phyloP scores from a whole-genome alignment of 495 filamentous ascomycete species.

The Usnea hakonensis region DNA sequence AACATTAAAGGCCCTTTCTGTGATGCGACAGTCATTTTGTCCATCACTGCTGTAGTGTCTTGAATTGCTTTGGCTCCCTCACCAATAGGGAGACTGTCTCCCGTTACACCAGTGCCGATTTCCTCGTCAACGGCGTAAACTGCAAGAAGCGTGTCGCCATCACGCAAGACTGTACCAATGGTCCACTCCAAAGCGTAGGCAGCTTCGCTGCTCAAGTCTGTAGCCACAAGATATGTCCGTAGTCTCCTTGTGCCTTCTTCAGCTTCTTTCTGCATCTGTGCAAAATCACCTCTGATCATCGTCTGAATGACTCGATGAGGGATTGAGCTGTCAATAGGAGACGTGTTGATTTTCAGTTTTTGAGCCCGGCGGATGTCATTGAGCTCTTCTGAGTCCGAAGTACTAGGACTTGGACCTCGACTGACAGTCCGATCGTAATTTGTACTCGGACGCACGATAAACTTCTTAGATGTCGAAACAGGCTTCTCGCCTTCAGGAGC shows the following conservation, averaged over 20 bases:
- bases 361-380: slow-evolving; percentile 81
- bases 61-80: slow-evolving; percentile 59
- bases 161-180: slow-evolving; percentile 87
- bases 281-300: slow-evolving; percentile 80
- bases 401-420: slow-evolving; percentile 65
- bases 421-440: slow-evolving; percentile 67
- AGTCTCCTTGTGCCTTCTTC: slow-evolving; percentile 65
- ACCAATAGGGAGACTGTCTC: slow-evolving; percentile 42
- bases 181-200: slow-evolving; percentile 95
- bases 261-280: slow-evolving; percentile 61
- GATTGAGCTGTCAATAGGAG: slow-evolving; percentile 62
- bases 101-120: slow-evolving; percentile 43
- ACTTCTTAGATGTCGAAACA: slow-evolving; percentile 41
- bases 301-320: slow-evolving; percentile 79
- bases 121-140: slow-evolving; percentile 91
- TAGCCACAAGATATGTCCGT: slow-evolving; percentile 85
- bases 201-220: slow-evolving; percentile 86
- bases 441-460: slow-evolving; percentile 70
- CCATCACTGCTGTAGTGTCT: slow-evolving; percentile 56
- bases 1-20: slow-evolving; percentile 17
- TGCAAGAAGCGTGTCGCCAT: slow-evolving; percentile 87
- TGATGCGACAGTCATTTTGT: slow-evolving; percentile 44
- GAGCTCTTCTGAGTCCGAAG: slow-evolving; percentile 81
- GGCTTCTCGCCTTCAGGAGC: slow-evolving; percentile 50
- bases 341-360: slow-evolving; percentile 69